A percentile compares a stretch with the other conserved stretches of the same genome.
Conservation (phyloP, 495 filamentous ascomycete species). For the Friedmanniomyces simplex region DNA sequence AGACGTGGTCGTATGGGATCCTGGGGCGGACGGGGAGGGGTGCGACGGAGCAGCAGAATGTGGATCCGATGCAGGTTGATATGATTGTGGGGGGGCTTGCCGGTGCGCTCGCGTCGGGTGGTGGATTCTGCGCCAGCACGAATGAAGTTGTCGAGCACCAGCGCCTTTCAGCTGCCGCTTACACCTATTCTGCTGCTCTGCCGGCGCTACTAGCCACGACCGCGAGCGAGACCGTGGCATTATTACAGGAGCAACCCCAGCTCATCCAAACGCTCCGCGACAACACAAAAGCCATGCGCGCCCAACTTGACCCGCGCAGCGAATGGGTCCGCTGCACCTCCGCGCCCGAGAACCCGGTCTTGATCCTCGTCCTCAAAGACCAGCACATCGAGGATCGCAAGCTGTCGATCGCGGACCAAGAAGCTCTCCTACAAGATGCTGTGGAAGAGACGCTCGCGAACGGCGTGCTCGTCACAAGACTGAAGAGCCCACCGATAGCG, state of each 20-base stretch:
- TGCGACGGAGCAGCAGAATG: constrained; percentile 89
- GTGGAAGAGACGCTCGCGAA: constrained; percentile 85
- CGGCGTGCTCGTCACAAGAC: constrained; percentile 73
- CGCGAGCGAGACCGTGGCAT: constrained; percentile 75
- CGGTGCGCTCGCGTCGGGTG: constrained; percentile 80
- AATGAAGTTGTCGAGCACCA: constrained; percentile 91
- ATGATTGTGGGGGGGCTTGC: constrained; percentile 93
- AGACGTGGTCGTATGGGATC: constrained; percentile 93
- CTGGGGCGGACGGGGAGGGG: constrained; percentile 84
- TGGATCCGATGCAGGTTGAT: constrained; percentile 80
- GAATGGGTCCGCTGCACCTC: constrained; percentile 87
- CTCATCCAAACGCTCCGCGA: constrained; percentile 66
- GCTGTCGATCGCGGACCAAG: constrained; percentile 63
- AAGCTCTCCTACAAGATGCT: constrained; percentile 74
- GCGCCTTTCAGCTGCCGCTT: constrained; percentile 77
- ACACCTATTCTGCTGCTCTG: constrained; percentile 89
- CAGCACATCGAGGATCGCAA: constrained; percentile 66
- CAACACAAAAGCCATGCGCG: constrained; percentile 67
- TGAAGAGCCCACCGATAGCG: constrained; percentile 64
- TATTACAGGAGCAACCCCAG: constrained; percentile 76
- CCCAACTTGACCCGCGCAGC: constrained; percentile 81
- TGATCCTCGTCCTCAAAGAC: constrained; percentile 74
- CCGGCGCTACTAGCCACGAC: constrained; percentile 90
- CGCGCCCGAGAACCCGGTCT: constrained; percentile 71
- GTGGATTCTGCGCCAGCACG: constrained; percentile 88